Evolutionary conservation across 495 filamentous ascomycete genomes (phyloP), one percentile per base, ranked within the genome.

Genomic region (Annulohypoxylon moriforme): DNA sequence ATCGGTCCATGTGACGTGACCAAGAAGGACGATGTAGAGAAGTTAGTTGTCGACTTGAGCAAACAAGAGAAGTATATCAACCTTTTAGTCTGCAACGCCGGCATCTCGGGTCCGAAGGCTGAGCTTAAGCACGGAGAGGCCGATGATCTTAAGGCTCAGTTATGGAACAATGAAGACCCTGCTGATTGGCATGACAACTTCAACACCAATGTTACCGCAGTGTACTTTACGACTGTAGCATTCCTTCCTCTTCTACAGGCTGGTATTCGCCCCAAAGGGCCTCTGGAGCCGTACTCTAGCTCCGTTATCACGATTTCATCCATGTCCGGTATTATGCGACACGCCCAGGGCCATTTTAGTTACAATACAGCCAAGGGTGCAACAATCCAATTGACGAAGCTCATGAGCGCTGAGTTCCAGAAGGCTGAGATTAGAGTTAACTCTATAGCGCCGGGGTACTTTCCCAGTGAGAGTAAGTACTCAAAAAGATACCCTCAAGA

Each of bases 71-170:
- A 76, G 61, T 87, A 85, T 73, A 85, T 92, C 71, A 87, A 93
- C 69, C 78, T 93, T 16, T 78, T 93, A 0, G 79, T 93, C 34
- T 88, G 88, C 66, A 93, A 91, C 78, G 84, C 87, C 3, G 91
- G 91, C 5, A 67, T 79, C 59, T 69, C 83, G 31, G 89, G 88
- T 16, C 80, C 86, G 3, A 76, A 79, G 5, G 80, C 83, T 0
- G 44, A 61, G 4, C 75, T 72, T 1, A 77, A 77, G 64, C 53
- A 77, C 53, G 69, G 80, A 0, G 75, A 87, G 6, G 71, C 79
- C 0, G 77, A 86, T 10, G 66, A 84, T 67, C 76, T 83, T 38
- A 81, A 88, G 20, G 67, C 80, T 42, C 76, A 80, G 60, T 80
- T 88, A 73, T 71, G 67, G 68, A 67, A 82, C 5, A 72, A 72